Evolutionary conservation across 192 early-diverging fungal genomes (phyloP), one percentile per base, ranked within the genome.

Genomic region (Piromyces sp.): DNA sequence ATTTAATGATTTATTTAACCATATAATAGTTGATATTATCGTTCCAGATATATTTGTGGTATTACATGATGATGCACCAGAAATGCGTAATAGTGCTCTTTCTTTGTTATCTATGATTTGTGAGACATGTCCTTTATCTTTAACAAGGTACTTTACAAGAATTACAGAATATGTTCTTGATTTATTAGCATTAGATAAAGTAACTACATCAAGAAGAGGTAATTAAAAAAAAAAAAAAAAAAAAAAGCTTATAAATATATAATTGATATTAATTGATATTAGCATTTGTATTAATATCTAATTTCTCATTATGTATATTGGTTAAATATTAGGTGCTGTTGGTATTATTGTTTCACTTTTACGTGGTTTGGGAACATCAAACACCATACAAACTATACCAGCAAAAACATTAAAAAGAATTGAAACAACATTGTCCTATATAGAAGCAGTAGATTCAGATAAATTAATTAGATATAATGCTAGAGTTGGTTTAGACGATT

Each of bases 381-480:
- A 89, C 3, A 86, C 91, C 31, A 79, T 93, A 29, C 87, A 87
- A 33, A 83, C 88, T 9, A 88, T 91, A 22, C 93, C 93, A 7
- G 81, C 84, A 13, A 88, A 89, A n/a, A 86, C 88, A 19, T 83
- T 95, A 58, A 85, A 89, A 80, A 80, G 85, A 2, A 89, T 91
- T 0, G 90, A 91, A 81, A 84, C 85, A 30, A 85, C 89, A 13
- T 86, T 96, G 38, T 83, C 89, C 29, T 90, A 92, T 79, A 85
- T 93, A 30, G 90, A 90, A 80, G 87, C 88, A 13, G 89, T 87
- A 0, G 95, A 97, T 82, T 40, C 85, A 2, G 95, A 97, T 84
- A 89, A 94, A 36, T 81, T 96, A 37, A 91, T 90, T 29, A 85
- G 91, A 42, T 84, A 89, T 79, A 92, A 97, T 79, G 93, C 95